Evolutionary conservation across 345 rosid species (phyloP), one percentile per base, ranked within the genome.

Genomic region (Excoecaria cochinchinensis): DNA sequence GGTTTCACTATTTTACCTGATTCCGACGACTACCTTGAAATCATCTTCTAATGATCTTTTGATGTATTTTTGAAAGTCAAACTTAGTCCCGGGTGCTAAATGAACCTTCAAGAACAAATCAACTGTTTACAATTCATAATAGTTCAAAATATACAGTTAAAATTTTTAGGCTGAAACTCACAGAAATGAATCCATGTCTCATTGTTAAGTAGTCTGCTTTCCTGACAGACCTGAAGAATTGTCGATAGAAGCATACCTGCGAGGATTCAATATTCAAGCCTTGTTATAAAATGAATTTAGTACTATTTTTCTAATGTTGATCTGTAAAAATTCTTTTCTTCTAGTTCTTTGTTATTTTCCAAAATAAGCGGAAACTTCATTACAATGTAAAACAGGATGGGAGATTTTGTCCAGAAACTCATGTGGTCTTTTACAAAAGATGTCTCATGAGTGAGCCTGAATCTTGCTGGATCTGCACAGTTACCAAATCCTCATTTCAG

Each of bases 1-100:
- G 40, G 62, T 48, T 56, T 25, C 13, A 71, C 24, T 59, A 62
- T 15, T 66, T 74, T 85, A 91, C 98, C 90, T 91, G 81, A 93
- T 95, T 74, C 97, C 99, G 1, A 95, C 99, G 12, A 93, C 95
- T 71, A 91, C 91, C 86, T 95, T 95, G 74, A 95, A 93, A 84
- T 95, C 99, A 25, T 95, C 99, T 84, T 95, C 98, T 24, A 95
- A 77, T 66, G 99, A 91, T 76, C 91, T 83, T 85, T 87, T 90
- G 76, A 95, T 95, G 68, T 95, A 95, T 70, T 95, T 91, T 74
- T 90, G 99, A 70, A 95, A 95, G 84, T 95, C 84, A 76, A 95
- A 95, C 82, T 83, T 93, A 81, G 80, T 90, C 55, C 97, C 95
- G 0, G 97, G 94, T 40, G 94, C 86, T 79, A 93, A 85, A 85